Evolutionary conservation across 257 asterid genomes (phyloP).

Genomic region (Sherardia arvensis): DNA sequence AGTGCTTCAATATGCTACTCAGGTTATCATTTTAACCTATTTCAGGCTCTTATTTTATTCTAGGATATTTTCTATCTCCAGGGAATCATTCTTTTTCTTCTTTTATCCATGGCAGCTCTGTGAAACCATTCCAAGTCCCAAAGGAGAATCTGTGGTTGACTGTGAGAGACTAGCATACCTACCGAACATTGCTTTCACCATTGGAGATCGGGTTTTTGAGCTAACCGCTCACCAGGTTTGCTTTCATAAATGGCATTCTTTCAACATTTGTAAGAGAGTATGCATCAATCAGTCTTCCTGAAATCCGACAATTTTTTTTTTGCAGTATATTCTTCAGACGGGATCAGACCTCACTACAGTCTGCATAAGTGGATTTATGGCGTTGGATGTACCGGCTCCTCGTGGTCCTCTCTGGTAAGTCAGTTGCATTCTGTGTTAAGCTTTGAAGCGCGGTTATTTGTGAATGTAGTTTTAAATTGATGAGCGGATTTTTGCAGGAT

Average conservation of each 20-base stretch:
- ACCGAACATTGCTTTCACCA: constrained; percentile 69
- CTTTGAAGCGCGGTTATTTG: background rate
- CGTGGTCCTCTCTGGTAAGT: constrained; percentile 90
- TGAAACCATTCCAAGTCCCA: constrained; percentile 80
- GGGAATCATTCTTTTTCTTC: constrained; percentile 1
- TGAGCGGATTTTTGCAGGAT: constrained; percentile 43
- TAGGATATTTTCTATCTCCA: background rate
- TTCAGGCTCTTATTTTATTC: background rate
- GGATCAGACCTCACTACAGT: constrained; percentile 52
- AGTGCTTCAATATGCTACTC: constrained; percentile 63
- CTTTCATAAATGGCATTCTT: background rate
- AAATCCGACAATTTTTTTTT: background rate
- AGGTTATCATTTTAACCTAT: constrained; percentile 35
- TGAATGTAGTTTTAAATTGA: background rate
- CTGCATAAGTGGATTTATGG: constrained; percentile 89
- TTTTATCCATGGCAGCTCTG: constrained; percentile 50
- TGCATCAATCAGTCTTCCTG: background rate
- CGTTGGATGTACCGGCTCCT: constrained; percentile 78
- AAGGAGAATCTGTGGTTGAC: constrained; percentile 62
- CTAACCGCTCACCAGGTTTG: constrained; percentile 86
- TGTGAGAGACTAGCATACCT: constrained; percentile 45
- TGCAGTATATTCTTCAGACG: constrained; percentile 69
- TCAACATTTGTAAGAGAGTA: too few species aligned
- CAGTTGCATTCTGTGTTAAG: background rate
- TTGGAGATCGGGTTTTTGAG: constrained; percentile 40